Evolutionary conservation across 192 early-diverging fungal genomes (phyloP).

Genomic region (Gryganskiella cystojenkinii): DNA sequence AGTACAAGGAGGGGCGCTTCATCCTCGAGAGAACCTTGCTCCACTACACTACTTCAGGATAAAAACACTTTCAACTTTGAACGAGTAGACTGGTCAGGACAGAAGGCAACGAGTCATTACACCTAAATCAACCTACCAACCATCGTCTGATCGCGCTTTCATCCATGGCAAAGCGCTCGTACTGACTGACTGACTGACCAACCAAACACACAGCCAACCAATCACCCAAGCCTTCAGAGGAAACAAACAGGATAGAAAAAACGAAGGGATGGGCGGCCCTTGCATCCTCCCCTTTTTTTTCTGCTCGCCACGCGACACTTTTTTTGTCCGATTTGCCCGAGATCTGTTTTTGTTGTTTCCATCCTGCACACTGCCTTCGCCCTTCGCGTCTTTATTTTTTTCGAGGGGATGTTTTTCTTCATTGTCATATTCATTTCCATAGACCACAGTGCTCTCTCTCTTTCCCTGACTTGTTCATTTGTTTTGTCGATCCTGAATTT

Average conservation of each 20-base stretch:
- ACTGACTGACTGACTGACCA: too few relatives aligned
- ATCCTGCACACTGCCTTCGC: not conserved
- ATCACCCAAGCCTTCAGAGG: too few relatives aligned
- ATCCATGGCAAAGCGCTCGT: too few relatives aligned
- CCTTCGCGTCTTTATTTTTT: not conserved
- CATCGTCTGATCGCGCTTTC: too few relatives aligned
- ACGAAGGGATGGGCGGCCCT: too few relatives aligned
- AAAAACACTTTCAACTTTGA: not conserved
- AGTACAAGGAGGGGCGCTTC: conserved; percentile 84
- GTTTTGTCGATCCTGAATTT: not conserved
- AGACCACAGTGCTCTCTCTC: not conserved
- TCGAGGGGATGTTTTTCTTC: not conserved
- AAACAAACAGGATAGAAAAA: too few relatives aligned
- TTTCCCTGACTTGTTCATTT: not conserved
- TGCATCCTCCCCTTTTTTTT: not conserved
- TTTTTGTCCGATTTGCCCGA: too few relatives aligned
- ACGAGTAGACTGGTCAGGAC: not conserved
- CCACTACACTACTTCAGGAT: conserved; percentile 8
- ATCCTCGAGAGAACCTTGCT: conserved; percentile 74
- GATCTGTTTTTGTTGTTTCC: too few relatives aligned
- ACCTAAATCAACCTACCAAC: too few relatives aligned
- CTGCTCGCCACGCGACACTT: not conserved
- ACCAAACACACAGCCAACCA: too few relatives aligned
- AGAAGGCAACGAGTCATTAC: too few relatives aligned
- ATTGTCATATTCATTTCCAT: not conserved